Base-by-base conservation (phyloP, 257 asterid species). In the Solanum sejunctum region DNA sequence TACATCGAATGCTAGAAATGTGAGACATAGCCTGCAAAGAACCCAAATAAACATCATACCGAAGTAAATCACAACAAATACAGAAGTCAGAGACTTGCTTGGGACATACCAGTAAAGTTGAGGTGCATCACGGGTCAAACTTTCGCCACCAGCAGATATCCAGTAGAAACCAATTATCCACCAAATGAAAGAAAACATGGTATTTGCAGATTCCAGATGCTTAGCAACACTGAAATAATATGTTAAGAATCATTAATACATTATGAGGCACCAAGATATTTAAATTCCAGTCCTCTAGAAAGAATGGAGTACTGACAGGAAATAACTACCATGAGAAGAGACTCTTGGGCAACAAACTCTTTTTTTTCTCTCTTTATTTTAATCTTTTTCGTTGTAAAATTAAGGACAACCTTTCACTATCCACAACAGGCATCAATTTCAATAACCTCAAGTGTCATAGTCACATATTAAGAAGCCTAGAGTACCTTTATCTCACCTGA, bases 181-280 rank as follows among this genome's bases (percentile, higher is more conserved):
- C 99, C 99, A 96, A 91, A 96, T 92, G 92, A 96, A 96, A 7
- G 98, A 95, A 90, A 96, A 96, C 98, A 96, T 93, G 12, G 99
- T 93, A 85, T 94, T 96, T 79, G 98, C 98, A 26, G 98, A 93
- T 89, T 96, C 97, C 90, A 95, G 89, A 90, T 94, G 97, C 84
- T 91, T 94, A 26, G 93, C 89, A 73, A 88, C 91, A 72, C 99
- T 95, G 94, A 81, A 71, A 88, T 52, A 87, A 85, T 82, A 57
- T 11, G 85, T 87, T 51, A 73, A 72, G 78, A 79, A 83, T 4
- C 41, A 69, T 79, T 55, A 86, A 80, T 79, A 73, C 41, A 56
- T 70, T 71, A 72, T 57, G 57, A 81, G 36, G 82, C 49, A 41
- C 20, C 26, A 28, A 28, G 55, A 18, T 81, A 72, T 61, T 32